These are phyloP conservation scores for Coprinopsis cinerea DNA, from an alignment of 768 basidiomycete genomes.

Conservation along the genomic window DNA sequence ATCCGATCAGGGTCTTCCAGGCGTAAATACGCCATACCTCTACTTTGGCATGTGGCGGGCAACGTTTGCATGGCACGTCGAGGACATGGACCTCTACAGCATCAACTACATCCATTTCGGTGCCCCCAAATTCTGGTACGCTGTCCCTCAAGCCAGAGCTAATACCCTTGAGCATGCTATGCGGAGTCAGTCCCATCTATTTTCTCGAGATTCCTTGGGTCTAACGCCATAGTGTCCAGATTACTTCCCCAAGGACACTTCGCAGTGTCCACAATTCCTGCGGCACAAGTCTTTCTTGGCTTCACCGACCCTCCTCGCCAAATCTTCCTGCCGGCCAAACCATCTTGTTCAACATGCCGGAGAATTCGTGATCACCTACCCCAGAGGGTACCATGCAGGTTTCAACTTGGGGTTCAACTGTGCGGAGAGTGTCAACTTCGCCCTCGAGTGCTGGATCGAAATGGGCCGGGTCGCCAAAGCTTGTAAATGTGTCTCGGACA, in stretches of 20 bases:
- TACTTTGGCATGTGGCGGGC: conserved; percentile 99
- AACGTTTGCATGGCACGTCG: conserved; percentile 98
- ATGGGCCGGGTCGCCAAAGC: conserved; percentile 75
- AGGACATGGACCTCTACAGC: conserved; percentile 98
- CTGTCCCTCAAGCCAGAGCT: conserved; percentile 84
- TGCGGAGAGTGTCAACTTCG: conserved; percentile 96
- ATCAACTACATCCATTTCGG: conserved; percentile 99
- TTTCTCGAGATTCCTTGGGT: not conserved
- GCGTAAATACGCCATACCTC: conserved; percentile 95
- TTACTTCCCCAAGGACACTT: conserved; percentile 84
- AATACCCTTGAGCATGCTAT: conserved; percentile 82
- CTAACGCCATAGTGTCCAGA: conserved; percentile 34
- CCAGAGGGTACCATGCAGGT: conserved; percentile 92
- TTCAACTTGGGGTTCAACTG: conserved; percentile 97
- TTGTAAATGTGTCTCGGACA: conserved; percentile 69
- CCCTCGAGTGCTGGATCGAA: conserved; percentile 90
- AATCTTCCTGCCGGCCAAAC: conserved; percentile 78
- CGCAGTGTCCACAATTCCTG: conserved; percentile 86
- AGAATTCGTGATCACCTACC: conserved; percentile 96
- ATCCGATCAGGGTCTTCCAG: conserved; percentile 70
- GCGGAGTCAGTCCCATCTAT: conserved; percentile 51
- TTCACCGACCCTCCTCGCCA: conserved; percentile 76
- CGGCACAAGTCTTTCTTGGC: conserved; percentile 95
- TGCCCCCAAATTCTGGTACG: conserved; percentile 96
- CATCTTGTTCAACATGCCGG: conserved; percentile 86